Percentiles rank a stretch among this genome's conserved stretches.
Conservation (phyloP, 2,329 filamentous ascomycete species). For the Clonostachys rhizophaga region DNA sequence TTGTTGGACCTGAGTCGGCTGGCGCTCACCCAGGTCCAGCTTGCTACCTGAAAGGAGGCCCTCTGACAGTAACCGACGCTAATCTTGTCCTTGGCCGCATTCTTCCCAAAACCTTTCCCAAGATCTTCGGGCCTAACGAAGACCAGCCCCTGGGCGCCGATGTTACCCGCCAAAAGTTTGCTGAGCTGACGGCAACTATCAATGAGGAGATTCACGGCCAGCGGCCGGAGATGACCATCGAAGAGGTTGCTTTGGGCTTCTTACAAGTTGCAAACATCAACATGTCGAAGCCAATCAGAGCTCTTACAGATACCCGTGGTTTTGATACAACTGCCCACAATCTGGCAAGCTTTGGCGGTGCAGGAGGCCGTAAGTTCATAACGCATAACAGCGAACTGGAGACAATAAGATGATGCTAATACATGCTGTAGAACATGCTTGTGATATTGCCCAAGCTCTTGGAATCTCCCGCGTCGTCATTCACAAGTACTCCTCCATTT, state of each 20-base stretch:
- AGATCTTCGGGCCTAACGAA: slow-evolving; percentile 67
- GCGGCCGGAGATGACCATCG: slow-evolving; percentile 7
- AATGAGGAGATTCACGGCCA: slow-evolving; percentile 28
- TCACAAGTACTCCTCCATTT: slow-evolving; percentile 31
- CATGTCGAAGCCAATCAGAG: slow-evolving; percentile 69
- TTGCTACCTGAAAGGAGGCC: slow-evolving; percentile 66
- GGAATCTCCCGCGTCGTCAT: slow-evolving; percentile 33
- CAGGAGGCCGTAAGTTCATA: slow-evolving; percentile 49
- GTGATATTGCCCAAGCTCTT: slow-evolving; percentile 30
- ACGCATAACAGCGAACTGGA: too few species aligned
- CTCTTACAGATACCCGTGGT: slow-evolving; percentile 42
- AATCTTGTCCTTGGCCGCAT: slow-evolving; percentile 61
- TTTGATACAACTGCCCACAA: slow-evolving; percentile 21
- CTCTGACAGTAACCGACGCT: slow-evolving; percentile 68
- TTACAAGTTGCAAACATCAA: slow-evolving; percentile 72
- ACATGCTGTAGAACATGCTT: slow-evolving; percentile 32
- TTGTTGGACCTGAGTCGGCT: slow-evolving; percentile 67
- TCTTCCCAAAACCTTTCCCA: slow-evolving; percentile 57
- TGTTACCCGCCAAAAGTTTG: slow-evolving; percentile 27
- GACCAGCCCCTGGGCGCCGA: slow-evolving; percentile 43
- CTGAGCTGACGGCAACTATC: slow-evolving; percentile 28
- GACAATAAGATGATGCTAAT: too few species aligned
- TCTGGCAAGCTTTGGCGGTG: slow-evolving; percentile 56
- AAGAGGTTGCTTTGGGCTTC: slow-evolving; percentile 61
- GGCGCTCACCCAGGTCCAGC: slow-evolving; percentile 67